Base-by-base conservation (phyloP, 2,329 filamentous ascomycete genomes). In the Pyricularia sp. region DNA sequence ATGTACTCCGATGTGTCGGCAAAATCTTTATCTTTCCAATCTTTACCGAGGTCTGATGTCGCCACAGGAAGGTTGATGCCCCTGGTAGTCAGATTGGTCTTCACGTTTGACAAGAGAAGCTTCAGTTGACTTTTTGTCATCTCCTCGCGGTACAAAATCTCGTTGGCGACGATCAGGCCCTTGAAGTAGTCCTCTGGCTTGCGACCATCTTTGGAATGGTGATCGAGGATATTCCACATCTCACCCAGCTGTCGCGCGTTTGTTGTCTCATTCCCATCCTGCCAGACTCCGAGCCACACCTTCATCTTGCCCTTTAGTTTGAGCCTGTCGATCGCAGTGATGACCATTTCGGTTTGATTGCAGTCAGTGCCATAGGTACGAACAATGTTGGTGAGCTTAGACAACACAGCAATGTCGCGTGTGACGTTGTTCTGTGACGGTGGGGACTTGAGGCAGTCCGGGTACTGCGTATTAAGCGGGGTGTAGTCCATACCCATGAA, bases 401-500 rank as follows among this genome's bases (percentile, higher is more conserved):
- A 92, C 63, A 97, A 85, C 10, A 97, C 88, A 1, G 94, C 93
- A 66, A 97, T 79, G 73, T 97, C 93, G 64, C 91, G 86, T 0
- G 94, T 97, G 69, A 97, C 82, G 73, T 97, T 97, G 78, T 97
- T 96, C 73, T 97, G 93, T 40, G 88, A 93, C 0, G 93, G 89
- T 0, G 90, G 90, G 69, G 88, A 83, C 65, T 82, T 78, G 35
- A 93, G 68, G 75, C 93, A 97, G 53, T 88, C 87, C 2, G 93
- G 93, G 70, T 93, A 97, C 75, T 97, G 93, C 0, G 91, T 86
- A 73, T 96, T 92, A 74, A 94, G 84, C 0, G 93, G 92, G 0
- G 93, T 97, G 74, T 97, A 97, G 76, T 97, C 93, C 77, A 97
- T 90, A 30, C 92, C 93, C 0, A 92, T 90, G 74, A 97, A 97